These are phyloP conservation scores for Scheffersomyces segobiensis DNA, from an alignment of 1,139 yeast genomes.

Conservation along the genomic window DNA sequence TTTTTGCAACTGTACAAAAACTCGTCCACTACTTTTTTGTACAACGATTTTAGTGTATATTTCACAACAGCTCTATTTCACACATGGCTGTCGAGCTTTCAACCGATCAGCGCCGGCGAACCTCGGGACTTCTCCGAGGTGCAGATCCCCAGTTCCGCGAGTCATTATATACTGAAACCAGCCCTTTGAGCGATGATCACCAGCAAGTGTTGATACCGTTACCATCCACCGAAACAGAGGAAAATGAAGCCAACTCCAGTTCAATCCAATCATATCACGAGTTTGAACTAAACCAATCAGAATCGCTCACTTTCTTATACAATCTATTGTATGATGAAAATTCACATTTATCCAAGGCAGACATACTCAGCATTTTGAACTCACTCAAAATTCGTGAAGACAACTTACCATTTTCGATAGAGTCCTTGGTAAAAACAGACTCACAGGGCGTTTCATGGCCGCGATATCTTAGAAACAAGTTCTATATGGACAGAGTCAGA, in stretches of 20 bases:
- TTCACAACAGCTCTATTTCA: not conserved
- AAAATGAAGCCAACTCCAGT: not conserved
- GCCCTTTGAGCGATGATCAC: constrained; percentile 1
- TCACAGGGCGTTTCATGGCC: constrained; percentile 45
- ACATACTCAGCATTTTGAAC: constrained; percentile 37
- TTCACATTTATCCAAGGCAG: constrained; percentile 35
- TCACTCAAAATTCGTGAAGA: constrained; percentile 39
- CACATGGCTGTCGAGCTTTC: not conserved
- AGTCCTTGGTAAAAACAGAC: constrained; percentile 17
- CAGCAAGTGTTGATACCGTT: constrained; percentile 1
- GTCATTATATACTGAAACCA: not conserved
- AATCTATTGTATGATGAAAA: constrained; percentile 42
- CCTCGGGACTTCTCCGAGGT: not conserved
- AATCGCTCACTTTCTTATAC: constrained; percentile 41
- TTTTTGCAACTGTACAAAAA: not conserved
- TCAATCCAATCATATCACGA: constrained; percentile 20
- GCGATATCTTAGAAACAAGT: constrained; percentile 29
- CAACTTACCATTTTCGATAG: constrained; percentile 27
- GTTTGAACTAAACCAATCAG: constrained; percentile 43
- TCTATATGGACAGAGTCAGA: constrained; percentile 33
- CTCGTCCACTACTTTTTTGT: not conserved
- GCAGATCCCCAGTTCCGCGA: not conserved
- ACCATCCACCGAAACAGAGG: not conserved
- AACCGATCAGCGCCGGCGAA: not conserved
- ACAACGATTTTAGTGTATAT: not conserved